Evolutionary conservation across 169 alveolate genomes (phyloP).

Genomic region (Cryptosporidium ryanae): DNA sequence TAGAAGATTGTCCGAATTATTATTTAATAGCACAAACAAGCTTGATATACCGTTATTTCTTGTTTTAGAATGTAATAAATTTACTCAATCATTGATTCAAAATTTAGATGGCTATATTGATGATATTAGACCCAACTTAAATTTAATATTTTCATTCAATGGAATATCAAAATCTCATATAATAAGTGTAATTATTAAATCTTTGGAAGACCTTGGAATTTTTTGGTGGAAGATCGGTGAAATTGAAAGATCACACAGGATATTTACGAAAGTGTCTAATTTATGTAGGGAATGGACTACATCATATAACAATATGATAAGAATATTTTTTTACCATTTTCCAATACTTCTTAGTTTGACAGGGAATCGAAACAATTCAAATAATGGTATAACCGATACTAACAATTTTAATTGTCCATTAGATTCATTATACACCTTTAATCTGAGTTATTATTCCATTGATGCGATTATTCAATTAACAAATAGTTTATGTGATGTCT

Average conservation of each 20-base stretch:
- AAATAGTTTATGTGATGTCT: too few relatives aligned
- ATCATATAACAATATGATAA: conserved; percentile 10
- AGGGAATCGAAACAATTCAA: neutral
- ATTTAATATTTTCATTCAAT: neutral
- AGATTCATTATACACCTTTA: too few relatives aligned
- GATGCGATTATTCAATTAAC: too few relatives aligned
- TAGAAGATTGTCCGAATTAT: conserved; percentile 11
- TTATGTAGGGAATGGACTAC: conserved; percentile 43
- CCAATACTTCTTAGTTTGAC: conserved; percentile 15
- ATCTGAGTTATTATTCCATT: too few relatives aligned
- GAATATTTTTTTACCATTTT: conserved; percentile 6
- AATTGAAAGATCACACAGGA: conserved; percentile 41
- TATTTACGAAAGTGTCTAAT: neutral
- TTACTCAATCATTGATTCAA: neutral
- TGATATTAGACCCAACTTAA: neutral
- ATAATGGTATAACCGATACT: too few relatives aligned
- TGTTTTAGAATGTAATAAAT: conserved; percentile 24
- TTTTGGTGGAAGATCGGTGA: conserved; percentile 65
- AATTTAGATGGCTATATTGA: neutral
- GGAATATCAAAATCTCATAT: neutral
- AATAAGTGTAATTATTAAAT: neutral
- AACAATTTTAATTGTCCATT: too few relatives aligned
- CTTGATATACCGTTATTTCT: conserved; percentile 31
- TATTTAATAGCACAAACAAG: conserved; percentile 9
- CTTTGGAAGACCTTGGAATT: conserved; percentile 1